These are phyloP conservation scores for Aspergillus homomorphus DNA, from an alignment of 495 filamentous ascomycete species.

Conservation along the genomic window DNA sequence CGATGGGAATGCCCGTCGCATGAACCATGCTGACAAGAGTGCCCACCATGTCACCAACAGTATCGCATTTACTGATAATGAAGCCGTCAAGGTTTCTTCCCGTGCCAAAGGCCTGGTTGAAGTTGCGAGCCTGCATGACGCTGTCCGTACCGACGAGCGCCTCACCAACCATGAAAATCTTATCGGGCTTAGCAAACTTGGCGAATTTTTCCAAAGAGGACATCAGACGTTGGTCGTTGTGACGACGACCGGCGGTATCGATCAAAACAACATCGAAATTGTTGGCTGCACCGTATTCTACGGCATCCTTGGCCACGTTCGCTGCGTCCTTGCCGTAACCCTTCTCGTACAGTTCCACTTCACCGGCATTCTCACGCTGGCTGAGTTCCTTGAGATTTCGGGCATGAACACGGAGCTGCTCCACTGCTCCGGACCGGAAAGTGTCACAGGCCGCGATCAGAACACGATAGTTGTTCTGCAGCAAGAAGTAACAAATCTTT, in stretches of 20 bases:
- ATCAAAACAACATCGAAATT: slow-evolving; percentile 93
- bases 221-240: slow-evolving; percentile 96
- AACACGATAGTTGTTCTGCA: slow-evolving; percentile 96
- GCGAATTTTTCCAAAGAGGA: slow-evolving; percentile 93
- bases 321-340: slow-evolving; percentile 98
- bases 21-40: slow-evolving; percentile 97
- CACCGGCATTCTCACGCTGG: slow-evolving; percentile 69
- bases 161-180: slow-evolving; percentile 99
- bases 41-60: slow-evolving; percentile 97
- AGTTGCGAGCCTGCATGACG: slow-evolving; percentile 92
- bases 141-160: slow-evolving; percentile 92
- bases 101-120: slow-evolving; percentile 86
- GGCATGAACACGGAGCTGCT: slow-evolving; percentile 92
- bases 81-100: slow-evolving; percentile 85
- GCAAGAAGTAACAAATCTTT: slow-evolving; percentile 94
- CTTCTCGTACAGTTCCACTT: slow-evolving; percentile 89
- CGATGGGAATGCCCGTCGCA: slow-evolving; percentile 90
- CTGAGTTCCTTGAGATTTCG: slow-evolving; percentile 84
- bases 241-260: slow-evolving; percentile 89
- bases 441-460: slow-evolving; percentile 95
- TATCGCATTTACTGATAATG: slow-evolving; percentile 98
- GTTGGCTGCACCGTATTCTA: slow-evolving; percentile 68
- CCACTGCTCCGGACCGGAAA: slow-evolving; percentile 94
- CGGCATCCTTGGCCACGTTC: slow-evolving; percentile 90
- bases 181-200: slow-evolving; percentile 91